A percentile compares a stretch with the other conserved stretches of the same genome.
Evolutionary conservation across 495 filamentous ascomycete genomes (phyloP).

Genomic region (Penicillium dipodomyicola): DNA sequence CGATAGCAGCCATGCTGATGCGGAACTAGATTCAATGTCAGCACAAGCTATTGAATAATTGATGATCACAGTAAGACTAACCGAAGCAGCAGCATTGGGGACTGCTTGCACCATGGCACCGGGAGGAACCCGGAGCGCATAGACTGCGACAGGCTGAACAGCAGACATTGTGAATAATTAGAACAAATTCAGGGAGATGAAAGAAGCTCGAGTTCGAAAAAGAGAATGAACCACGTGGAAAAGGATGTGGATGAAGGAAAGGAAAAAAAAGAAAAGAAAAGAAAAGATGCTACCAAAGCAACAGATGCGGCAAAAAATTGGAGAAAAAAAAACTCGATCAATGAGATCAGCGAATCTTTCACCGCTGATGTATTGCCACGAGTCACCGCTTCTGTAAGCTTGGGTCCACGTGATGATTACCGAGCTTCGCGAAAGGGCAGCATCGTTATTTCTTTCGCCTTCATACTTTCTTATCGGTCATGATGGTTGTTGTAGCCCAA

Average conservation of each 20-base stretch:
- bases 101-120: conserved; percentile 72
- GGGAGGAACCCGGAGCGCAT: conserved; percentile 82
- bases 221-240: conserved; percentile 28
- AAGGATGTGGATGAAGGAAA: conserved; percentile 28
- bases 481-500: conserved; percentile 31
- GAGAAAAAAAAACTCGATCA: conserved; percentile 21
- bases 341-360: conserved; percentile 13
- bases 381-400: conserved; percentile 25
- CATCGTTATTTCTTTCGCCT: background rate
- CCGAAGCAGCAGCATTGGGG: conserved; percentile 74
- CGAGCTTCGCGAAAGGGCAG: conserved; percentile 10
- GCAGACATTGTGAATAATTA: conserved; percentile 46
- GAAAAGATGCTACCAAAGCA: conserved; percentile 28
- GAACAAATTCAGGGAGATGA: background rate
- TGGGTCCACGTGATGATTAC: conserved; percentile 16
- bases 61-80: conserved; percentile 48
- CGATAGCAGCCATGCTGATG: conserved; percentile 97
- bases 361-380: conserved; percentile 26
- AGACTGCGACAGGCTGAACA: conserved; percentile 76
- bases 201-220: conserved; percentile 13
- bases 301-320: conserved; percentile 13
- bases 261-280: conserved; percentile 17
- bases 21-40: conserved; percentile 62
- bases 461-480: conserved; percentile 19
- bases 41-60: conserved; percentile 17